Base-by-base conservation (phyloP, 805 yeast genomes). In the Nakazawaea holstii region DNA sequence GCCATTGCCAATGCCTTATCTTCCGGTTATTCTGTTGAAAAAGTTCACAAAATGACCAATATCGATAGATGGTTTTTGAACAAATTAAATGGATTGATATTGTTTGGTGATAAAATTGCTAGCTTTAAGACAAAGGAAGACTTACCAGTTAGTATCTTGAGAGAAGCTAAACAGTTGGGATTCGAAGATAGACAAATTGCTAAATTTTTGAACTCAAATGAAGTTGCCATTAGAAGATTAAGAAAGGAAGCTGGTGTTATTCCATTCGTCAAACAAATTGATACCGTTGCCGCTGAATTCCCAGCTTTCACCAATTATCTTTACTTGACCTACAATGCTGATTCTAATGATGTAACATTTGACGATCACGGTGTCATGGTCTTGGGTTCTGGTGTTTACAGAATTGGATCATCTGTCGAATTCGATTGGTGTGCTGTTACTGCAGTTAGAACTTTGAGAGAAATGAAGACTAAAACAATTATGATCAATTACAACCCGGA, bases 381-480 rank as follows among this genome's bases (percentile, higher is more conserved):
- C 38, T 75, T 92, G 51, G 98, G 98, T 55, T 90, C 97, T 4
- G 99, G 99, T 77, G 99, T 94, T 39, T 92, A 92, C 78, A 83
- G 99, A 73, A 92, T 92, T 64, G 99, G 99, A 59, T 94, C 98
- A 6, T 92, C 98, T 29, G 99, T 92, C 52, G 99, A 92, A 70
- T 92, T 92, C 64, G 99, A 92, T 72, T 92, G 98, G 97, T 92
- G 99, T 81, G 98, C 98, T 41, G 99, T 92, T 50, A 80, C 96
- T 55, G 94, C 98, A 41, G 94, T 90, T 54, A 82, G 98, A 71
- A 89, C 98, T 36, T 76, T 92, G 63, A 82, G 99, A 60, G 85
- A 85, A 56, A 79, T 81, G 64, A 89, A 91, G 50, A 74, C 78
- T 62, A 92, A 90, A 74, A 92, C 98, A 37, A 84, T 94, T 62